Evolutionary conservation across 306 rosid species (phyloP), one percentile per base, ranked within the genome.

Genomic region (Albizia julibrissin): DNA sequence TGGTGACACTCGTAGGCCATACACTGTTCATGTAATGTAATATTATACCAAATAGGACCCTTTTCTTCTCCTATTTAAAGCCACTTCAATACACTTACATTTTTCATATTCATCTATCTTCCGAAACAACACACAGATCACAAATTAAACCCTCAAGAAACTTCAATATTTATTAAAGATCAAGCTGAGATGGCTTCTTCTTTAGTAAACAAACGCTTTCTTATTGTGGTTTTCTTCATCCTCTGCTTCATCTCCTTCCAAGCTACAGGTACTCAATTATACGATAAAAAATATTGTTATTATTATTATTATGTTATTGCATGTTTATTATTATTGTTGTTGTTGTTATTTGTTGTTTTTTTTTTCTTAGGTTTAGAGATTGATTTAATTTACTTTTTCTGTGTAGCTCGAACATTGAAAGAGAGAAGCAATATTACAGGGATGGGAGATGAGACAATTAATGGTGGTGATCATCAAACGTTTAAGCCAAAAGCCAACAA

Each of bases 361-460:
- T 16, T 50, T 19, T 50, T 18, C 16, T 50, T 9, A 14, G 22
- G 37, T 82, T 74, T 10, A n/a, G 31, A 70, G 10, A 65, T 59
- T 78, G 59, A 76, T 21, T 21, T 34, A 22, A 4, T 56, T 66
- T 24, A 18, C 44, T 34, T 34, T 59, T 9, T 12, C 26, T 79
- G 59, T 81, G 94, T 88, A 90, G 93, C 84, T 52, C 83, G 98
- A 82, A 80, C 80, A 24, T 86, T 93, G 91, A 87, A 91, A 82
- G 92, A 82, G 39, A 54, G 42, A 69, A 72, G 56, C 58, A 59
- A 81, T 18, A 37, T 6, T 37, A 40, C 5, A 75, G 61, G 47
- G 59, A 71, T 62, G 6, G 34, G 33, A 10, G 71, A 75, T 18
- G 21, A 22, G 70, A 27, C 39, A 27, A 11, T 56, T 56, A 56